Evolutionary conservation across 2,329 filamentous ascomycete species (phyloP).

Genomic region (Xylaria sp.): DNA sequence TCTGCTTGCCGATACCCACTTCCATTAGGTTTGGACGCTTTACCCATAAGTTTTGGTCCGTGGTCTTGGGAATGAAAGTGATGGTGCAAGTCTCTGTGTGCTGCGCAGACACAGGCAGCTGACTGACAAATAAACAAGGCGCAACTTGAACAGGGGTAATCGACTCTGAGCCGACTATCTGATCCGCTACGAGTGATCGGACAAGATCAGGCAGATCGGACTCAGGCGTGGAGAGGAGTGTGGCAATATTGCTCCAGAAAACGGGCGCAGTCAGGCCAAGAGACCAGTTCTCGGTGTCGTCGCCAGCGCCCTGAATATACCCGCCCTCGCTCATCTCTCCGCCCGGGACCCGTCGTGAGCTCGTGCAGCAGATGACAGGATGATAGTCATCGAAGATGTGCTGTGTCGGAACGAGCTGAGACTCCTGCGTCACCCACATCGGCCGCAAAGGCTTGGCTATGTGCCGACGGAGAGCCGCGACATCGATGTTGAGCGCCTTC

Average conservation of each 20-base stretch:
- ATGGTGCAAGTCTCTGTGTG: constrained; percentile 53
- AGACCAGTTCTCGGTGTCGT: constrained; percentile 96
- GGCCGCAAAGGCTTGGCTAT: constrained; percentile 79
- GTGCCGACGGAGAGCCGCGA: constrained; percentile 62
- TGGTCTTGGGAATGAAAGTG: constrained; percentile 55
- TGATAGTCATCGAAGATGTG: constrained; percentile 68
- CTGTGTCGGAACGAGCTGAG: constrained; percentile 55
- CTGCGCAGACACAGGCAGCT: constrained; percentile 34
- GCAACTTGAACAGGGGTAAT: constrained; percentile 49
- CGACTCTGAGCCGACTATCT: constrained; percentile 51
- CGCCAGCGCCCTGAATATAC: constrained; percentile 92
- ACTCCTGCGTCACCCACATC: constrained; percentile 81
- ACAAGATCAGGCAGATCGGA: constrained; percentile 68
- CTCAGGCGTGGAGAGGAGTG: constrained; percentile 72
- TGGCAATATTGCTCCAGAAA: constrained; percentile 78
- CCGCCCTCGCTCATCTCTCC: constrained; percentile 75
- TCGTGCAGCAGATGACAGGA: constrained; percentile 85
- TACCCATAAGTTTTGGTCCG: constrained; percentile 57
- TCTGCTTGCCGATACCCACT: constrained; percentile 73
- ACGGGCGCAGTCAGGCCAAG: constrained; percentile 77
- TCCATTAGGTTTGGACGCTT: constrained; percentile 54
- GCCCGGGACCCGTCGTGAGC: constrained; percentile 76
- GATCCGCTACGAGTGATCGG: constrained; percentile 52
- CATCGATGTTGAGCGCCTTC: constrained; percentile 67
- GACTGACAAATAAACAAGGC: constrained; percentile 46